A percentile compares a stretch with the other conserved stretches of the same genome.
These are phyloP conservation scores for Elongisporangium undulatum DNA, from an alignment of 352 stramenopile genomes.

Conservation along the genomic window DNA sequence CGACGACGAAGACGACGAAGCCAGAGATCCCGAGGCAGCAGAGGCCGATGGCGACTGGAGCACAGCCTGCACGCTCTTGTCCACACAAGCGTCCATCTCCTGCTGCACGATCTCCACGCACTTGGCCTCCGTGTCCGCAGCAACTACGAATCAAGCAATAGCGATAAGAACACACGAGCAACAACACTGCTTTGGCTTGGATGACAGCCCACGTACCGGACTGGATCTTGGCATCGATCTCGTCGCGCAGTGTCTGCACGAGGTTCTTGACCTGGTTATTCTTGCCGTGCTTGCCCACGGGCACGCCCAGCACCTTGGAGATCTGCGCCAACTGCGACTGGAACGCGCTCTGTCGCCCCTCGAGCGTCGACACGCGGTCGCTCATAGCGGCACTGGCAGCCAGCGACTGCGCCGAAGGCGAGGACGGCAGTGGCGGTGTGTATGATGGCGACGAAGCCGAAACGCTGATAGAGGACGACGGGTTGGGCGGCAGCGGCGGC, in stretches of 20 bases:
- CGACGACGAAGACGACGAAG: conserved; percentile 2
- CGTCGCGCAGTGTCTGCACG: conserved; percentile 66
- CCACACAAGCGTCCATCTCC: conserved; percentile 13
- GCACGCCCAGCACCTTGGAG: conserved; percentile 61
- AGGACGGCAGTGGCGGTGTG: conserved; percentile 8
- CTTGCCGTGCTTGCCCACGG: conserved; percentile 63
- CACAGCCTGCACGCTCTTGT: conserved; percentile 7
- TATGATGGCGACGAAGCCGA: conserved; percentile 2
- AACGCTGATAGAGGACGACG: not conserved
- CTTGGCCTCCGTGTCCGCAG: conserved; percentile 30
- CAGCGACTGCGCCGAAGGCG: conserved; percentile 4
- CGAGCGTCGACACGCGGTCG: conserved; percentile 71
- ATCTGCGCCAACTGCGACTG: conserved; percentile 80
- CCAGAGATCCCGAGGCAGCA: not conserved
- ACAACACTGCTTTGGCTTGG: not conserved
- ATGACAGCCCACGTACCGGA: conserved; percentile 15
- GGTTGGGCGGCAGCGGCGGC: conserved; percentile 14
- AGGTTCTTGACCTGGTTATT: conserved; percentile 65
- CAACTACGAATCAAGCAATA: conserved; percentile 4
- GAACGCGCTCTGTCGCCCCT: conserved; percentile 73
- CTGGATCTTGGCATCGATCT: conserved; percentile 60
- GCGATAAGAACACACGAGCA: not conserved
- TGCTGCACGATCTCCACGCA: conserved; percentile 18
- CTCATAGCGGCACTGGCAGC: conserved; percentile 35
- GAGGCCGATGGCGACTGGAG: conserved; percentile 6